phyloP scores from a whole-genome alignment of 2,329 filamentous ascomycete genomes.

The Penicillium sp. region DNA sequence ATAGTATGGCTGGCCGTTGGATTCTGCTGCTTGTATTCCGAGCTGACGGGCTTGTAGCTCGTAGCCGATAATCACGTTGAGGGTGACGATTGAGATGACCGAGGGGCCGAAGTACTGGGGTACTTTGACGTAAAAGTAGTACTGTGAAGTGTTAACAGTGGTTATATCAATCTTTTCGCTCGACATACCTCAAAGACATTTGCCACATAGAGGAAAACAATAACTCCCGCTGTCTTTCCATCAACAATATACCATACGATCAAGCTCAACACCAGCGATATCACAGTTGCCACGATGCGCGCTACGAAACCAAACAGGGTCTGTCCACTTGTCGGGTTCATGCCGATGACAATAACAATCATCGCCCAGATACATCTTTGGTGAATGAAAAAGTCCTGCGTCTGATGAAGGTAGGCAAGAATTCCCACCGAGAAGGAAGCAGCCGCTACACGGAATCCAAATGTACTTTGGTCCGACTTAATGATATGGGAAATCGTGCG shows the following conservation, averaged over 20 bases:
- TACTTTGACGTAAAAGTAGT: slow-evolving; percentile 71
- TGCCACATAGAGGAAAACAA: slow-evolving; percentile 71
- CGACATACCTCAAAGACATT: slow-evolving; percentile 56
- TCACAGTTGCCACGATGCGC: slow-evolving; percentile 64
- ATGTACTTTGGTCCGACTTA: slow-evolving; percentile 66
- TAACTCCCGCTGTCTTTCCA: slow-evolving; percentile 63
- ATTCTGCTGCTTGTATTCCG: slow-evolving; percentile 57
- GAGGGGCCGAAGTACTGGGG: slow-evolving; percentile 65
- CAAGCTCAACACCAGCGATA: slow-evolving; percentile 65
- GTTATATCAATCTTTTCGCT: background rate
- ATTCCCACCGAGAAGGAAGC: slow-evolving; percentile 74
- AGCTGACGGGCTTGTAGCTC: slow-evolving; percentile 66
- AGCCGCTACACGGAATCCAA: slow-evolving; percentile 71
- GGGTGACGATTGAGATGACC: slow-evolving; percentile 63
- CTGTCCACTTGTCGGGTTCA: slow-evolving; percentile 69
- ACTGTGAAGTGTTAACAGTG: slow-evolving; percentile 30
- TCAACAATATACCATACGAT: slow-evolving; percentile 75
- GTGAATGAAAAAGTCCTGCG: slow-evolving; percentile 68
- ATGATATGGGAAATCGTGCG: slow-evolving; percentile 63
- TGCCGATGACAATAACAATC: slow-evolving; percentile 73
- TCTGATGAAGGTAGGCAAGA: slow-evolving; percentile 65
- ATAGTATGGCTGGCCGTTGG: slow-evolving; percentile 69
- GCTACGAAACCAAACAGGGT: slow-evolving; percentile 71
- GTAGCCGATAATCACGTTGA: slow-evolving; percentile 70
- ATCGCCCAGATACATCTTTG: slow-evolving; percentile 76